Percentiles rank a stretch among this genome's conserved stretches.
Conservation (phyloP, 192 early-diverging fungal genomes). For the Mortierella claussenii region DNA sequence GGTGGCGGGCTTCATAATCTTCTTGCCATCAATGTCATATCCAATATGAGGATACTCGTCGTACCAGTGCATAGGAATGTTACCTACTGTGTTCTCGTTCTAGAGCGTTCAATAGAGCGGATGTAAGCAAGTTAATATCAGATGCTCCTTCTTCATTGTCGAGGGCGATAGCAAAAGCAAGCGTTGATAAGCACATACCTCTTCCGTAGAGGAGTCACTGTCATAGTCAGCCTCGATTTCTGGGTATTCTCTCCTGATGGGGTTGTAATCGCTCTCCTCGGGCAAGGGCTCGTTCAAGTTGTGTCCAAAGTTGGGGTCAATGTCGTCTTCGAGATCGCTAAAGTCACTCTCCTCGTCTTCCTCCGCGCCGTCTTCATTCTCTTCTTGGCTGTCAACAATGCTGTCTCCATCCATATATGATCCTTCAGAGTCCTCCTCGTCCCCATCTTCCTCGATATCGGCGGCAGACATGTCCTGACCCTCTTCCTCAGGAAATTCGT, state of each 20-base stretch:
- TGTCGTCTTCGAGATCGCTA: conserved; percentile 42
- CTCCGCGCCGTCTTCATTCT: conserved; percentile 60
- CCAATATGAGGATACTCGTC: conserved; percentile 97
- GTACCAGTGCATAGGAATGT: conserved; percentile 98
- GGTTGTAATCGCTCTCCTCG: conserved; percentile 57
- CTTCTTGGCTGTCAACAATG: conserved; percentile 59
- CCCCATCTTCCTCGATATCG: conserved; percentile 61
- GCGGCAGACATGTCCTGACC: conserved; percentile 64
- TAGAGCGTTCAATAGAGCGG: no score
- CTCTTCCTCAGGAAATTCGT: conserved; percentile 37
- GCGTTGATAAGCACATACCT: conserved; percentile 58
- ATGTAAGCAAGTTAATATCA: background rate
- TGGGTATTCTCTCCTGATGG: conserved; percentile 62
- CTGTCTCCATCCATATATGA: conserved; percentile 58
- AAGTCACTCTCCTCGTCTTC: conserved; percentile 57
- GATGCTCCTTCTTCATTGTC: background rate
- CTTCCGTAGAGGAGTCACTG: conserved; percentile 92
- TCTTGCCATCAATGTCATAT: conserved; percentile 94
- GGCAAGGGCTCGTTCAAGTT: conserved; percentile 43
- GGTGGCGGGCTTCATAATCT: conserved; percentile 87
- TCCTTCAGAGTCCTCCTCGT: conserved; percentile 53
- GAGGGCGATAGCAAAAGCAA: background rate
- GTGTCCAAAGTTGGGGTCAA: conserved; percentile 40
- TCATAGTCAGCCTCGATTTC: conserved; percentile 96
- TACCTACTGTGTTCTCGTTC: conserved; percentile 91